Evolutionary conservation across 225 moss, liverwort and hornwort genomes (phyloP).

Genomic region (Neckera pumila): DNA sequence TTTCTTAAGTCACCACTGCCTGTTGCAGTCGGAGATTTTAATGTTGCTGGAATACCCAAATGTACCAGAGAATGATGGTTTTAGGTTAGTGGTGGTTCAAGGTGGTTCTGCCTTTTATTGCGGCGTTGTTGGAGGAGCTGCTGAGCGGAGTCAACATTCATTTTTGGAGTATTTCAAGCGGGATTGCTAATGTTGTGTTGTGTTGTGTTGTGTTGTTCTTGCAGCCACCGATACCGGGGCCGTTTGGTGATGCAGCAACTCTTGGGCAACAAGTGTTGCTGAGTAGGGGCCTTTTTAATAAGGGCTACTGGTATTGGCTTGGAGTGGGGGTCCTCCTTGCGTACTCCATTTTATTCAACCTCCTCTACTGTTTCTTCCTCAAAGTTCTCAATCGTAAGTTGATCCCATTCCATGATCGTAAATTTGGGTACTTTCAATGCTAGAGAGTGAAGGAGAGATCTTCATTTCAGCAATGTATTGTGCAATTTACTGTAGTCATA

Average conservation of each 20-base stretch:
- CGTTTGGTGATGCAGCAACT: not conserved
- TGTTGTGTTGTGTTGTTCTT: not conserved
- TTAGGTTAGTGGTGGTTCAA: not conserved
- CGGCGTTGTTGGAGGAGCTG: not conserved
- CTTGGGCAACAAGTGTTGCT: constrained; percentile 32
- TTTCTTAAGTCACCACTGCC: not conserved
- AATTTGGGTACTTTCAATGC: not conserved
- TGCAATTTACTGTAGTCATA: not conserved
- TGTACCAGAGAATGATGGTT: not conserved
- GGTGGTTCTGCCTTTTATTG: not conserved
- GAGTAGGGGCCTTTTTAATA: constrained; percentile 35
- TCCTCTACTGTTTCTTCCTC: constrained; percentile 52
- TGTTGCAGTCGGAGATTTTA: not conserved
- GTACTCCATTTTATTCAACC: constrained; percentile 47
- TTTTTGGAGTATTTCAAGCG: not conserved
- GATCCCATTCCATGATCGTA: not conserved
- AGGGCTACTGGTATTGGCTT: constrained; percentile 51
- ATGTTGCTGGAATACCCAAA: not conserved
- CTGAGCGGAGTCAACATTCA: not conserved
- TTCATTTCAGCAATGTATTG: not conserved
- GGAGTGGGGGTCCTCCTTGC: constrained; percentile 29
- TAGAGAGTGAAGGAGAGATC: not conserved
- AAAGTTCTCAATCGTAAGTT: constrained; percentile 46
- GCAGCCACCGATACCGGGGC: constrained; percentile 26
- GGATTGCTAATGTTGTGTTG: not conserved